Evolutionary conservation across 1,139 yeast genomes (phyloP).

Genomic region (Suhomyces choctaworum): DNA sequence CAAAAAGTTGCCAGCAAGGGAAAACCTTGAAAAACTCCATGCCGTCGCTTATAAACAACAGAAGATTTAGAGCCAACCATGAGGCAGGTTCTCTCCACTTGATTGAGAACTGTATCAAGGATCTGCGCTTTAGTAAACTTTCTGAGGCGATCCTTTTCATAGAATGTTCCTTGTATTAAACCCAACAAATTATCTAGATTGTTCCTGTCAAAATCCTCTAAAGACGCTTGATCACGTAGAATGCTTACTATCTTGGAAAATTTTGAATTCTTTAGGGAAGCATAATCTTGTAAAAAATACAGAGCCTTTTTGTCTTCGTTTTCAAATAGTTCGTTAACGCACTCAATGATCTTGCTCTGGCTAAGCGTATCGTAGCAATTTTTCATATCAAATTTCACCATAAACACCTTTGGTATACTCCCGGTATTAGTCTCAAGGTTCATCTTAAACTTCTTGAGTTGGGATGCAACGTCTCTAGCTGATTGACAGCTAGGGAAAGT

Average conservation of each 20-base stretch:
- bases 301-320: constrained; percentile 22
- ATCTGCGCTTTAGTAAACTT: constrained; percentile 27
- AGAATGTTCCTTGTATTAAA: constrained; percentile 3
- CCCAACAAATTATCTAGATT: background rate
- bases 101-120: constrained; percentile 24
- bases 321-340: constrained; percentile 27
- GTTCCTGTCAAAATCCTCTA: background rate
- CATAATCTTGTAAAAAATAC: constrained; percentile 26
- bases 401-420: constrained; percentile 42
- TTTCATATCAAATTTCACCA: constrained; percentile 73
- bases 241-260: constrained; percentile 11
- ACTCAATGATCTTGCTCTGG: constrained; percentile 41
- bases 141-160: constrained; percentile 32
- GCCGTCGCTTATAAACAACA: constrained; percentile 39
- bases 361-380: constrained; percentile 81
- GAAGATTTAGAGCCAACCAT: constrained; percentile 13
- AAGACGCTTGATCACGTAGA: constrained; percentile 13
- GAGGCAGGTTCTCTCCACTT: constrained; percentile 26
- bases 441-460: constrained; percentile 25
- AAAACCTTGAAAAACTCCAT: constrained; percentile 88
- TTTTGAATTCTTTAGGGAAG: constrained; percentile 13
- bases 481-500: constrained; percentile 27
- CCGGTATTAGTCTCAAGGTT: constrained; percentile 18
- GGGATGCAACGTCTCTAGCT: constrained; percentile 27
- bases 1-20: constrained; percentile 76